These are phyloP conservation scores for Daedaleopsis sinensis DNA, from an alignment of 768 basidiomycete genomes.

Conservation along the genomic window DNA sequence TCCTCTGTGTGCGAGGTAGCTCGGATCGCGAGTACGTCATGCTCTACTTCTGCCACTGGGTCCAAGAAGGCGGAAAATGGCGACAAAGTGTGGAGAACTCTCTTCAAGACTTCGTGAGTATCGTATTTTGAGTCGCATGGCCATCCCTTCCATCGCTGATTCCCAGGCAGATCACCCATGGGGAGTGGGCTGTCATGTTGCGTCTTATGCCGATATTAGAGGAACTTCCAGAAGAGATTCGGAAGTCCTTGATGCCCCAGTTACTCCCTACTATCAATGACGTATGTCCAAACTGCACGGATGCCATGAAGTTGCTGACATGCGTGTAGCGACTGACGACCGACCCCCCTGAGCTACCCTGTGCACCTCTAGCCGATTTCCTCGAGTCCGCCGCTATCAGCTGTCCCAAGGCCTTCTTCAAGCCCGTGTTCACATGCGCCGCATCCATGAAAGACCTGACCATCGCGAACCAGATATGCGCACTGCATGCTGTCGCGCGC, in stretches of 20 bases:
- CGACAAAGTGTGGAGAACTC: conserved; percentile 43
- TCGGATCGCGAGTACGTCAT: conserved; percentile 19
- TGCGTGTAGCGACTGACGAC: conserved; percentile 51
- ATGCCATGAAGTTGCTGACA: not conserved
- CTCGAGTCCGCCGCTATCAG: conserved; percentile 51
- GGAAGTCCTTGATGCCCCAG: conserved; percentile 41
- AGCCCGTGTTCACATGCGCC: conserved; percentile 70
- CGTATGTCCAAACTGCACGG: conserved; percentile 38
- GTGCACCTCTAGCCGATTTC: conserved; percentile 49
- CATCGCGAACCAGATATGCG: conserved; percentile 60
- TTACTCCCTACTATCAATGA: conserved; percentile 53
- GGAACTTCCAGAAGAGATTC: conserved; percentile 50
- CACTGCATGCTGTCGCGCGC: conserved; percentile 51
- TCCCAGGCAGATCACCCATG: conserved; percentile 38
- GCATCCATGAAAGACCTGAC: conserved; percentile 63
- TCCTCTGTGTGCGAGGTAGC: conserved; percentile 30
- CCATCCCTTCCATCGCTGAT: conserved; percentile 4
- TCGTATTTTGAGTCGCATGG: not conserved
- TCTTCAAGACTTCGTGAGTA: conserved; percentile 46
- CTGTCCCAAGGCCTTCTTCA: conserved; percentile 70
- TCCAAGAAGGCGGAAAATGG: conserved; percentile 43
- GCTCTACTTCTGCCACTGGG: conserved; percentile 39
- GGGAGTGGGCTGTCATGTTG: conserved; percentile 47
- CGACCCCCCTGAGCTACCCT: conserved; percentile 55
- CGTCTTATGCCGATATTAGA: conserved; percentile 47